These are phyloP conservation scores for Senecio squalidus DNA, from an alignment of 140 eudicot species.

Conservation along the genomic window DNA sequence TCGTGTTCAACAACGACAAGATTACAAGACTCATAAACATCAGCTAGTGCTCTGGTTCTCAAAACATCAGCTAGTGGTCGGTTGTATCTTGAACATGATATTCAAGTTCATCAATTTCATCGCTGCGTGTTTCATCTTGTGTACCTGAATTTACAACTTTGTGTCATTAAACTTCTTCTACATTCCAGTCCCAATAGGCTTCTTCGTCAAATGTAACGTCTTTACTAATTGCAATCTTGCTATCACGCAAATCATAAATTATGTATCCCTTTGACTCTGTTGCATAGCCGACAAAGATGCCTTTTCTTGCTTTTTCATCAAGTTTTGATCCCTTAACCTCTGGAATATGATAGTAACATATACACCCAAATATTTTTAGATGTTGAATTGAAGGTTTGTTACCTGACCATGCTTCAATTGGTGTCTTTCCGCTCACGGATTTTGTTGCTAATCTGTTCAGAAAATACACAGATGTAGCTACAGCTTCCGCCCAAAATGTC, in stretches of 20 bases:
- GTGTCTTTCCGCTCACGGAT: background rate
- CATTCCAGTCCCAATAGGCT: background rate
- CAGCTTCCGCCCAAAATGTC: background rate
- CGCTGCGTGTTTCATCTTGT: background rate
- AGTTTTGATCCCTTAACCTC: background rate
- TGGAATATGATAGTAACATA: background rate
- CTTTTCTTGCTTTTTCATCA: background rate
- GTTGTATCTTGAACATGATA: background rate
- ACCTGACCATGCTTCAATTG: background rate
- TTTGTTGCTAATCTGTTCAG: background rate
- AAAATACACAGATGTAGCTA: background rate
- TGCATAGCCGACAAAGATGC: background rate
- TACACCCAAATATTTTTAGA: background rate
- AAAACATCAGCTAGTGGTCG: background rate
- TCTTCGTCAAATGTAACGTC: background rate
- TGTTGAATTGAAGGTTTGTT: background rate
- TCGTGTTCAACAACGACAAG: background rate
- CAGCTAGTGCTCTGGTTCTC: background rate
- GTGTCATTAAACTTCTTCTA: background rate
- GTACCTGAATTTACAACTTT: background rate
- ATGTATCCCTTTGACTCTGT: background rate
- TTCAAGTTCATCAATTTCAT: background rate
- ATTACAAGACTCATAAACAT: conserved; percentile 2
- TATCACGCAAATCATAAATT: background rate
- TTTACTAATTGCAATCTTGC: background rate